phyloP scores from a whole-genome alignment of 495 filamentous ascomycete genomes.

The Gamarada debralockiae region DNA sequence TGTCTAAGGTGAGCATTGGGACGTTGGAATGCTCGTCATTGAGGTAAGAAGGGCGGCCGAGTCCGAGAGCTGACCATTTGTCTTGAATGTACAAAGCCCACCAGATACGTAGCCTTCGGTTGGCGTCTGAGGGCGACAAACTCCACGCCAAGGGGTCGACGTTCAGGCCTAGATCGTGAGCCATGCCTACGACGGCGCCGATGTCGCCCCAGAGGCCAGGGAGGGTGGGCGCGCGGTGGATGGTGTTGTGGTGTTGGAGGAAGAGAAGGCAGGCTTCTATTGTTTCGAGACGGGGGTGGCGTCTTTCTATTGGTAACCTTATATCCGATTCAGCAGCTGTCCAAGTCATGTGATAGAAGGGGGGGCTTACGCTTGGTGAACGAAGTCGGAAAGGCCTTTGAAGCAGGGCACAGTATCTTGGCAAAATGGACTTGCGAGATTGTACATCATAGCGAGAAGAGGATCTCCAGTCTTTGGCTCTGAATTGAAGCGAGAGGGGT shows the following conservation, averaged over 20 bases:
- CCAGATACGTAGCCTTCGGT: conserved; percentile 53
- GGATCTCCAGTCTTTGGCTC: too few species aligned
- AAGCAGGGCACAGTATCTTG: too few species aligned
- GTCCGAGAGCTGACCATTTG: conserved; percentile 54
- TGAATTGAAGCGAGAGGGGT: too few species aligned
- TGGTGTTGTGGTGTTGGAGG: conserved; percentile 11
- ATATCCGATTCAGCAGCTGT: too few species aligned
- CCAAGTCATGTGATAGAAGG: too few species aligned
- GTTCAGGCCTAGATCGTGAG: conserved; percentile 53
- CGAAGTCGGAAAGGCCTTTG: too few species aligned
- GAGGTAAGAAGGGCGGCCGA: conserved; percentile 54
- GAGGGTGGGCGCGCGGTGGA: conserved; percentile 1
- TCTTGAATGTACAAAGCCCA: conserved; percentile 61
- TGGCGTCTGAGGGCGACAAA: conserved; percentile 49
- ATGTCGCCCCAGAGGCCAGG: conserved; percentile 6
- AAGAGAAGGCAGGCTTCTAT: conserved; percentile 11
- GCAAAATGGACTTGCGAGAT: too few species aligned
- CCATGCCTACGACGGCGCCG: conserved; percentile 40
- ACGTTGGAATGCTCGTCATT: conserved; percentile 54
- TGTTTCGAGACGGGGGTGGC: conserved; percentile 13
- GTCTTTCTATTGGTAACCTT: conserved; percentile 12
- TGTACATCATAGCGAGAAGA: too few species aligned
- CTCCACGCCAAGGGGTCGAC: conserved; percentile 54
- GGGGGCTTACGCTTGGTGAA: too few species aligned
- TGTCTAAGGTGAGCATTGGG: conserved; percentile 47